Percentiles rank a stretch among this genome's conserved stretches.
phyloP scores from a whole-genome alignment of 129 eudicot species.

The Artemisia annua region DNA sequence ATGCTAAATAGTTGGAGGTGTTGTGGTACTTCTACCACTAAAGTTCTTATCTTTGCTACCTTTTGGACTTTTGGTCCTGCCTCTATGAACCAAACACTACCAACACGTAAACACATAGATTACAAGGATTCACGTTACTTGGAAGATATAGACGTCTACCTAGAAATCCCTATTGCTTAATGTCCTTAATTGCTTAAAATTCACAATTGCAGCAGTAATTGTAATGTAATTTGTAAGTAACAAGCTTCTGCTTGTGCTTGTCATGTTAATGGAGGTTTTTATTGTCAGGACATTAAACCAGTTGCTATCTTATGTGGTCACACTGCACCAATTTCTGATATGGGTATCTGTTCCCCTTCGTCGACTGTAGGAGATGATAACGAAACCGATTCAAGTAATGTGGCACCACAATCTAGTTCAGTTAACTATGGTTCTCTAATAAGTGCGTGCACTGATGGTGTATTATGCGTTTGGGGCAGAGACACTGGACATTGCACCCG shows the following conservation, averaged over 20 bases:
- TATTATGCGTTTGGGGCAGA: slow-evolving; percentile 93
- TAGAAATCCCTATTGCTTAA: not conserved
- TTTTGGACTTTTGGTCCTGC: no score
- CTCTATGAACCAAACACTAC: no score
- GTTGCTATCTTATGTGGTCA: slow-evolving; percentile 92
- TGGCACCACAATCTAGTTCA: slow-evolving; percentile 43
- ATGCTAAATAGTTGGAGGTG: no score
- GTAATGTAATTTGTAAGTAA: slow-evolving; percentile 12
- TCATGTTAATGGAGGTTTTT: slow-evolving; percentile 32
- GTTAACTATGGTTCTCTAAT: slow-evolving; percentile 70
- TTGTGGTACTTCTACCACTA: no score
- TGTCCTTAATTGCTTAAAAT: not conserved
- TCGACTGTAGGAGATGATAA: slow-evolving; percentile 57
- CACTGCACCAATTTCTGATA: slow-evolving; percentile 83
- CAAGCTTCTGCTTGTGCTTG: slow-evolving; percentile 1
- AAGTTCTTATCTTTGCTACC: no score
- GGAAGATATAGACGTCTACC: not conserved
- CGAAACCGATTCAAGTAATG: slow-evolving; percentile 43
- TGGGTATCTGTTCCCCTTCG: slow-evolving; percentile 78
- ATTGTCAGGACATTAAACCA: slow-evolving; percentile 73
- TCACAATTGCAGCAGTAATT: not conserved
- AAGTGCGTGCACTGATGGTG: slow-evolving; percentile 97
- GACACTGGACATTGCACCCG: slow-evolving; percentile 92
- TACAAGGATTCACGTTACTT: not conserved
- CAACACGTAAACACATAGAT: no score